phyloP scores from a whole-genome alignment of 257 asterid genomes.

The Gentiana dahurica region DNA sequence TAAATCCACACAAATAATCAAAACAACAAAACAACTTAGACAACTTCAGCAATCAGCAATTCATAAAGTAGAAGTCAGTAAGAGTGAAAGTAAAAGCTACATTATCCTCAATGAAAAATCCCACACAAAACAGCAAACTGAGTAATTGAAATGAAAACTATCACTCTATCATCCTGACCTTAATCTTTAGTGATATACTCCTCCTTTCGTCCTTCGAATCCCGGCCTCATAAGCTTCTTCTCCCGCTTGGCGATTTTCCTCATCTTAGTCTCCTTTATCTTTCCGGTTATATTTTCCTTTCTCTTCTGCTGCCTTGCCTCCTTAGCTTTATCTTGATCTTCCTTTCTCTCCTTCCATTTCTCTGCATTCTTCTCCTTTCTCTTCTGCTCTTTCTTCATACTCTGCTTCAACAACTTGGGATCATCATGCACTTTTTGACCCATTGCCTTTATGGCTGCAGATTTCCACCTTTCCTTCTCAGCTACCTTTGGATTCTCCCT shows the following conservation, averaged over 20 bases:
- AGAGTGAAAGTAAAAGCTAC: no score
- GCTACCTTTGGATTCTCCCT: slow-evolving; percentile 51
- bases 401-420: slow-evolving; percentile 57
- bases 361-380: slow-evolving; percentile 58
- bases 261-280: slow-evolving; percentile 61
- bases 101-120: no score
- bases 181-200: slow-evolving; percentile 58
- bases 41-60: no score
- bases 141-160: no score
- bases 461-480: slow-evolving; percentile 65
- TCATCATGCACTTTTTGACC: slow-evolving; percentile 85
- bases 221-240: slow-evolving; percentile 95
- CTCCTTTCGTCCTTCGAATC: slow-evolving; percentile 79
- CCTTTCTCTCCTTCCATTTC: slow-evolving; percentile 82
- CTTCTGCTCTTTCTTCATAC: slow-evolving; percentile 64
- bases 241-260: slow-evolving; percentile 82
- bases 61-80: no score
- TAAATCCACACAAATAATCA: no score
- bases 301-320: slow-evolving; percentile 68
- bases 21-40: no score
- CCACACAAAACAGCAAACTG: no score
- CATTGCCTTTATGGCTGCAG: slow-evolving; percentile 66
- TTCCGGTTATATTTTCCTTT: slow-evolving; percentile 57
- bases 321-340: slow-evolving; percentile 45
- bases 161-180: slow-evolving; percentile 9